Evolutionary conservation across 1,284 basidiomycete genomes (phyloP).

Genomic region (Anthracocystis walkeri): DNA sequence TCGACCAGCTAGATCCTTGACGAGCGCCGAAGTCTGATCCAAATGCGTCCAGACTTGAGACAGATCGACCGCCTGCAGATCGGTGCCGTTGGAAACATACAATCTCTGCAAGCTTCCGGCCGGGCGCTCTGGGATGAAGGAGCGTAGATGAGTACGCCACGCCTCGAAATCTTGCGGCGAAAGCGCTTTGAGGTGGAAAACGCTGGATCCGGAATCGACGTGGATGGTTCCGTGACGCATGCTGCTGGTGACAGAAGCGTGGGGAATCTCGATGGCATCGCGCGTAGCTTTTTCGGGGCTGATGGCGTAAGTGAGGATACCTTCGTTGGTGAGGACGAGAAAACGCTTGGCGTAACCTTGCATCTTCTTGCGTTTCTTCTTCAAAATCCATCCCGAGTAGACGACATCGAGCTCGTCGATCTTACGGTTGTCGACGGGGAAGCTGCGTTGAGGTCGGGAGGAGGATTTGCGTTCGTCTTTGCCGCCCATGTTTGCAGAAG

Average conservation of each 20-base stretch:
- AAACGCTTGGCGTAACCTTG: constrained; percentile 69
- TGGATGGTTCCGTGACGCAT: constrained; percentile 67
- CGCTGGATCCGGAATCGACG: constrained; percentile 65
- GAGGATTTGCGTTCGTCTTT: constrained; percentile 21
- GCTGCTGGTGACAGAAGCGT: constrained; percentile 65
- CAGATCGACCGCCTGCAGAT: constrained; percentile 58
- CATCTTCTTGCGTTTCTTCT: constrained; percentile 70
- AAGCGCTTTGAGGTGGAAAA: constrained; percentile 68
- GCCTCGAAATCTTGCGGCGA: constrained; percentile 61
- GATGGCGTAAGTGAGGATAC: constrained; percentile 63
- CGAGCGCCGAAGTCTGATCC: constrained; percentile 52
- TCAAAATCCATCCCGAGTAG: constrained; percentile 67
- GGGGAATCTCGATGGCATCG: constrained; percentile 66
- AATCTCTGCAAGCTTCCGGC: constrained; percentile 42
- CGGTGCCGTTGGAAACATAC: constrained; percentile 53
- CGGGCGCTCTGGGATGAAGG: constrained; percentile 60
- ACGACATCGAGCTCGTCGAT: constrained; percentile 58
- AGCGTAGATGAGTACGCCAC: constrained; percentile 61
- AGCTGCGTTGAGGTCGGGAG: constrained; percentile 29
- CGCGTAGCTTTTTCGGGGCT: constrained; percentile 60
- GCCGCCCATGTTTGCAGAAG: constrained; percentile 27
- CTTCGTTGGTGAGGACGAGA: constrained; percentile 64
- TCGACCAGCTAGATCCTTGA: constrained; percentile 37
- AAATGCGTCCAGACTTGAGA: constrained; percentile 50
- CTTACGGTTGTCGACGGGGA: constrained; percentile 33